Percentiles rank a stretch among this genome's conserved stretches.
phyloP scores from a whole-genome alignment of 164 flowering plant genomes.

The Sextonia rubra region DNA sequence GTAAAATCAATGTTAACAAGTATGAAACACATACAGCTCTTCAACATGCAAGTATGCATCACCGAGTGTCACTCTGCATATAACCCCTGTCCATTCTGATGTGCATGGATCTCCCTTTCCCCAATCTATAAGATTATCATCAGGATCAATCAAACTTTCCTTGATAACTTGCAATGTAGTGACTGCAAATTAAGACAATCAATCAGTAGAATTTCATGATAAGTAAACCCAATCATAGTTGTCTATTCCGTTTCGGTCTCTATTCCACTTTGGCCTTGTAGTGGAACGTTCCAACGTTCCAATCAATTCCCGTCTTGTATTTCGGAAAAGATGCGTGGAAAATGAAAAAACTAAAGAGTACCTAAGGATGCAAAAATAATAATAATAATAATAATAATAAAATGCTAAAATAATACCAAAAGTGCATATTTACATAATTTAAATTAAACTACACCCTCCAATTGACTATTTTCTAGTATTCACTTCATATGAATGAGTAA shows the following conservation, averaged over 20 bases:
- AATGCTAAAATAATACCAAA: too few relatives aligned
- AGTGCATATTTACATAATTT: too few relatives aligned
- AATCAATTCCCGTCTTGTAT: too few relatives aligned
- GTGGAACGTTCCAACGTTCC: too few relatives aligned
- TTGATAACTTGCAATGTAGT: conserved; percentile 46
- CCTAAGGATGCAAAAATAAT: not conserved
- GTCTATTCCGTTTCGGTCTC: too few relatives aligned
- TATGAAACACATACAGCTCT: conserved; percentile 46
- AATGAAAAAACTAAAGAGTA: not conserved
- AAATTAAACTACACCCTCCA: too few relatives aligned
- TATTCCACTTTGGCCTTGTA: too few relatives aligned
- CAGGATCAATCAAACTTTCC: conserved; percentile 44
- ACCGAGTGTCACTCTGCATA: conserved; percentile 33
- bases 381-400: too few relatives aligned
- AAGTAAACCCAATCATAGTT: not conserved
- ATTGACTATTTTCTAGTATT: too few relatives aligned
- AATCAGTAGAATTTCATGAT: not conserved
- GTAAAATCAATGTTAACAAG: not conserved
- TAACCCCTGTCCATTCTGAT: conserved; percentile 73
- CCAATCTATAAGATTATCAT: conserved; percentile 51
- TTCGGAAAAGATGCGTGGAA: too few relatives aligned
- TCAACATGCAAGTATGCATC: conserved; percentile 65
- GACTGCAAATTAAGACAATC: conserved; percentile 36
- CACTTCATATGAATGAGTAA: too few relatives aligned
- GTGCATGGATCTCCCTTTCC: conserved; percentile 65